phyloP scores from a whole-genome alignment of 106 monocot species.

The Cymbidium sinense region DNA sequence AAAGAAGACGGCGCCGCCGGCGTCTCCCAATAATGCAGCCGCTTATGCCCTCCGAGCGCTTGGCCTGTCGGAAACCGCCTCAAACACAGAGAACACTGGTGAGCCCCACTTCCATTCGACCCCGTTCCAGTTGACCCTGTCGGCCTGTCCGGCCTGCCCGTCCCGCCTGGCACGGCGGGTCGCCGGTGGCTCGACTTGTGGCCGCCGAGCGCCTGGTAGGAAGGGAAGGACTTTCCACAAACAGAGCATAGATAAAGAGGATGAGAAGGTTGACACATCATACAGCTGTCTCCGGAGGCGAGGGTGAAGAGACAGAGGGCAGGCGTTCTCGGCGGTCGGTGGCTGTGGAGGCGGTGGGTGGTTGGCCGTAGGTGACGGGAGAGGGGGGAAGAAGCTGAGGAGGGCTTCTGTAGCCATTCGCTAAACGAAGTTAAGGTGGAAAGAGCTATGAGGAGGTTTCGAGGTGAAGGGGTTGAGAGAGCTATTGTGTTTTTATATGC shows the following conservation, averaged over 20 bases:
- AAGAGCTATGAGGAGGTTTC: background rate
- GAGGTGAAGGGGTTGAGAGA: background rate
- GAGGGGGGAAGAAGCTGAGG: background rate
- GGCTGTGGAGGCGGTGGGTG: background rate
- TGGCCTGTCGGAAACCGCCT: conserved; percentile 22
- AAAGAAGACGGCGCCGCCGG: background rate
- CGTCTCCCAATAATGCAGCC: conserved; percentile 23
- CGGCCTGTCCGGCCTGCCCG: background rate
- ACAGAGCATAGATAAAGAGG: conserved; percentile 21
- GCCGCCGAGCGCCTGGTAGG: conserved; percentile 24
- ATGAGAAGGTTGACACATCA: no score
- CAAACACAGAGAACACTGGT: conserved; percentile 14
- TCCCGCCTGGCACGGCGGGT: background rate
- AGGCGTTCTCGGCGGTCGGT: background rate
- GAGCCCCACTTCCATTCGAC: background rate
- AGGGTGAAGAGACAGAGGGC: background rate
- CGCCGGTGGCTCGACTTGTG: conserved; percentile 36
- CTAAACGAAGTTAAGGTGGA: background rate
- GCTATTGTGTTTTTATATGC: background rate
- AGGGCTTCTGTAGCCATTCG: background rate
- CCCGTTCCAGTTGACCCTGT: background rate
- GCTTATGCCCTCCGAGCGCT: conserved; percentile 26
- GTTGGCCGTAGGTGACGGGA: background rate
- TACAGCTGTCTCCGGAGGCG: background rate
- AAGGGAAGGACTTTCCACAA: conserved; percentile 15